A percentile compares a stretch with the other conserved stretches of the same genome.
Evolutionary conservation across 164 flowering plant species (phyloP).

Genomic region (Liquidambar formosana): DNA sequence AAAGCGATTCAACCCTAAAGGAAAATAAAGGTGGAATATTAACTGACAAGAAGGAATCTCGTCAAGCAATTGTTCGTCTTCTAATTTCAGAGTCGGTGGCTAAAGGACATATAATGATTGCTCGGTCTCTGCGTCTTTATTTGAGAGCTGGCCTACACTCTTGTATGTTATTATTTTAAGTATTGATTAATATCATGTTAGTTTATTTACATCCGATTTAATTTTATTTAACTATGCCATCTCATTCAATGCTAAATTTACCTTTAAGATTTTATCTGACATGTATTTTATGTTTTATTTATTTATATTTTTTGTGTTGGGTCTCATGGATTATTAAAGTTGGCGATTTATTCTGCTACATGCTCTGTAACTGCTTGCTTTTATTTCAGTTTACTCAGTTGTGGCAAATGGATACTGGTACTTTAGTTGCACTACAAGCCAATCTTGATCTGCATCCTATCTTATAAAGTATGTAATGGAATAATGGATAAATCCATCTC

Average conservation of each 20-base stretch:
- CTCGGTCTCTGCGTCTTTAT: slow-evolving; percentile 66
- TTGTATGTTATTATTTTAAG: slow-evolving; percentile 50
- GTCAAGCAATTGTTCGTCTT: slow-evolving; percentile 57
- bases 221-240: neutral
- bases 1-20: slow-evolving; percentile 31
- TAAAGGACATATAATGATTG: slow-evolving; percentile 85
- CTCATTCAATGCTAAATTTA: too few species aligned
- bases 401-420: too few species aligned
- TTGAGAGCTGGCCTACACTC: slow-evolving; percentile 64
- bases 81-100: slow-evolving; percentile 67
- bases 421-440: too few species aligned
- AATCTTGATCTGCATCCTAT: too few species aligned
- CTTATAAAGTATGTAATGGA: too few species aligned
- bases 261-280: too few species aligned
- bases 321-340: neutral
- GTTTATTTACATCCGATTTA: neutral
- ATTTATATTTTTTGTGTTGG: neutral
- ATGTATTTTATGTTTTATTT: too few species aligned
- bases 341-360: neutral
- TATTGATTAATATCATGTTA: neutral
- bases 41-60: slow-evolving; percentile 38
- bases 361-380: neutral
- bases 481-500: too few species aligned
- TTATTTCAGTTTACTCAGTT: neutral
- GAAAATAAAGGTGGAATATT: slow-evolving; percentile 30